Percentiles rank a stretch among this genome's conserved stretches.
Conservation (phyloP, 1,284 basidiomycete genomes). For the Takashimella tepidaria region DNA sequence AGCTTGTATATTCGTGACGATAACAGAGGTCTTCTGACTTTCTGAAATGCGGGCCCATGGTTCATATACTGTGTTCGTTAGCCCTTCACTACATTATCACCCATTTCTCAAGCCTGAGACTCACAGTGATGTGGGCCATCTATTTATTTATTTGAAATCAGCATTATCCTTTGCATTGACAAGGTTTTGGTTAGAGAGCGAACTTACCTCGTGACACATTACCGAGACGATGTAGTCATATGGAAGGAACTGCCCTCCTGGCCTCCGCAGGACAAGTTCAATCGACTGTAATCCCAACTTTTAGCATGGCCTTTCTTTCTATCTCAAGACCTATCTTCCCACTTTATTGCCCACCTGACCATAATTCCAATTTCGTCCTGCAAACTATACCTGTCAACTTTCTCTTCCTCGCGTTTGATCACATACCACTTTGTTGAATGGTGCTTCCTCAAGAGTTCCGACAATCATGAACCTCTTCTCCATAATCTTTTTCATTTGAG, state of each 20-base stretch:
- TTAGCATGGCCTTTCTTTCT: background rate
- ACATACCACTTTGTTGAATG: slow-evolving; percentile 42
- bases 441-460: slow-evolving; percentile 43
- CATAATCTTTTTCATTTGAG: slow-evolving; percentile 46
- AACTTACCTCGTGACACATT: slow-evolving; percentile 47
- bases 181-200: no score
- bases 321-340: background rate
- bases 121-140: slow-evolving; percentile 46
- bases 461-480: slow-evolving; percentile 41
- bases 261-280: slow-evolving; percentile 46
- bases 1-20: background rate
- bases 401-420: background rate
- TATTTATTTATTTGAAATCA: slow-evolving; percentile 16
- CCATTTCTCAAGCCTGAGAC: background rate
- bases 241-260: slow-evolving; percentile 42
- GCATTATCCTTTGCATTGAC: background rate
- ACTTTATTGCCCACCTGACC: slow-evolving; percentile 35
- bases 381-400: slow-evolving; percentile 29
- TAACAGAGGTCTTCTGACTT: slow-evolving; percentile 16
- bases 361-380: slow-evolving; percentile 48
- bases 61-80: slow-evolving; percentile 43
- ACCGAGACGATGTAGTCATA: slow-evolving; percentile 40
- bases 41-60: slow-evolving; percentile 45
- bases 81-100: background rate
- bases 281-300: slow-evolving; percentile 18